Evolutionary conservation across 2,329 filamentous ascomycete genomes (phyloP), one percentile per base, ranked within the genome.

Genomic region (Beauveria medogensis): DNA sequence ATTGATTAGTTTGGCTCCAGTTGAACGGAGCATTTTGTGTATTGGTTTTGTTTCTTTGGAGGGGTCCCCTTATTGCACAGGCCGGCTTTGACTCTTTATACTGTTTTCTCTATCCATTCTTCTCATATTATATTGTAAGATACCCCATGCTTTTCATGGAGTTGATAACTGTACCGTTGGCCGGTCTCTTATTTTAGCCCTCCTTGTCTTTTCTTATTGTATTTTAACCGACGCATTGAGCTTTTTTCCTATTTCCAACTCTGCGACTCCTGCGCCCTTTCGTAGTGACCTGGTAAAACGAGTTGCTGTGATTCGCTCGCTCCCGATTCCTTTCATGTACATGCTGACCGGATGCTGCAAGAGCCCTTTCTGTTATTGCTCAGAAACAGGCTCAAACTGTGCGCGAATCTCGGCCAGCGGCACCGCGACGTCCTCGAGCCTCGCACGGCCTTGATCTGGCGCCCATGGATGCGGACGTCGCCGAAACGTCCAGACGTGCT

Each of bases 401-500:
- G 70, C 67, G 12, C 73, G 69, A 58, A 81, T 80, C 34, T 71
- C 71, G 0, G 64, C 68, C 14, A 84, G 54, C 2, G 75, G 63
- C 20, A 84, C 76, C 22, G 73, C 71, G 62, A 75, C 73, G 52
- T 83, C 77, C 24, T 70, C 70, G 51, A 84, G 63, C 26, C 51
- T 64, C 3, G 73, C 69, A 67, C 74, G 76, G 3, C 52, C 55
- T 3, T 66, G 69, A 12, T 67, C 73, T 3, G 65, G 67, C 0
- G 66, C 65, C 1, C 67, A 70, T 0, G 72, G 67, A 4, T 72
- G 68, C 2, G 71, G 65, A 5, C 66, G 68, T 55, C 80, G 74
- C 67, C 74, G 71, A 28, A 84, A 71, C 5, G 80, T 83, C 81
- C 82, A 87, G 2, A 94, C 76, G 62, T 85, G 78, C 37, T 75